These are phyloP conservation scores for Chlorella variabilis DNA, from an alignment of 163 green algal genomes.

Conservation along the genomic window DNA sequence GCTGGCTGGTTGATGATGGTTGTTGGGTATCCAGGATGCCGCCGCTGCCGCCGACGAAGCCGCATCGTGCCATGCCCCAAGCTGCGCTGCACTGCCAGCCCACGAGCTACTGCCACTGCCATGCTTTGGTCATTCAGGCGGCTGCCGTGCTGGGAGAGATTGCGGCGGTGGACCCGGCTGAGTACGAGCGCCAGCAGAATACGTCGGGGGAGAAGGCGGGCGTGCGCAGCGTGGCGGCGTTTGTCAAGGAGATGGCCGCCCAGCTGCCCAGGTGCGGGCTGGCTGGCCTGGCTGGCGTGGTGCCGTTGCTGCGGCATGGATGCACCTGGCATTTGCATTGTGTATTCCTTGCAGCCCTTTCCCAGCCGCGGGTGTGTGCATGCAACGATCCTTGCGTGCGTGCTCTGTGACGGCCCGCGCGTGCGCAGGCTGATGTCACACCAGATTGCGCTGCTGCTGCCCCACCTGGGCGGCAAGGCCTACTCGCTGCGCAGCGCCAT, in stretches of 20 bases:
- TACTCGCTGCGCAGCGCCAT: slow-evolving; percentile 78
- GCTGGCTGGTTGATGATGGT: too few species aligned
- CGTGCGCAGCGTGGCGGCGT: slow-evolving; percentile 69
- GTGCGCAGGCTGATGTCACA: slow-evolving; percentile 60
- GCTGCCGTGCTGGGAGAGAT: slow-evolving; percentile 71
- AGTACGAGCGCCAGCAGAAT: slow-evolving; percentile 75
- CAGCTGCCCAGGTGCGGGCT: slow-evolving; percentile 54
- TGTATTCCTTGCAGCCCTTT: not conserved
- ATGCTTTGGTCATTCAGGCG: slow-evolving; percentile 39
- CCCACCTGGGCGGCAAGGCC: slow-evolving; percentile 75
- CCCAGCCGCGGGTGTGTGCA: too few species aligned
- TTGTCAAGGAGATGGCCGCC: slow-evolving; percentile 70
- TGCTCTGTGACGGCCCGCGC: too few species aligned
- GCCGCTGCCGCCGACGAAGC: too few species aligned
- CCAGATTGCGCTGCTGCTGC: slow-evolving; percentile 74
- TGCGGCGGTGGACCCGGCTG: slow-evolving; percentile 59
- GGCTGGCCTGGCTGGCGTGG: not conserved
- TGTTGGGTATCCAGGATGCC: too few species aligned
- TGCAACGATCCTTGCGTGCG: too few species aligned
- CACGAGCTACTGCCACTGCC: not conserved
- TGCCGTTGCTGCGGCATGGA: not conserved
- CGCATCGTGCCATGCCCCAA: too few species aligned
- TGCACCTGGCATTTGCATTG: not conserved
- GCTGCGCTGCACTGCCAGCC: too few species aligned
- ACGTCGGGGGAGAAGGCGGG: slow-evolving; percentile 57